Conservation (phyloP, 179 eudicot genomes). For the Corrigiola litoralis region DNA sequence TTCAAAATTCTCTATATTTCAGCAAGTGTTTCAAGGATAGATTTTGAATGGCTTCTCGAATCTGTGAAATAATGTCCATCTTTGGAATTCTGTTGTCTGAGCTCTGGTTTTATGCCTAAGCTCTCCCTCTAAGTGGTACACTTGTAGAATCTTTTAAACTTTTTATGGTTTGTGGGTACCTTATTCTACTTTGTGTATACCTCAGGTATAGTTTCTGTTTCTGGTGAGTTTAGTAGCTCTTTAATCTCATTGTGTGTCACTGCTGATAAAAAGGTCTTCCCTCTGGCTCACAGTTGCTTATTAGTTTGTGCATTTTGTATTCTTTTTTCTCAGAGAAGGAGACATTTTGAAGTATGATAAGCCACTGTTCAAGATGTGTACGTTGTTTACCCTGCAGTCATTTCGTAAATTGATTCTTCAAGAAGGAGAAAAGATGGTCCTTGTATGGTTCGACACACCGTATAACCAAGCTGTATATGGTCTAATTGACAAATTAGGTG, state of each 20-base stretch:
- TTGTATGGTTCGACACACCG: constrained; percentile 96
- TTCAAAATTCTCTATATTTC: background rate
- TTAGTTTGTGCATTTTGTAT: constrained; percentile 8
- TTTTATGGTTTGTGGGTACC: background rate
- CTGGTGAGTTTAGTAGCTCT: background rate
- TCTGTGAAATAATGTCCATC: too few relatives aligned
- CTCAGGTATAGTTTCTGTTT: background rate
- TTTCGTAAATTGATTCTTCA: constrained; percentile 83
- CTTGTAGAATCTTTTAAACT: background rate
- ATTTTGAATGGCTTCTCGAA: too few relatives aligned
- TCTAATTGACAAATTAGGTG: constrained; percentile 96
- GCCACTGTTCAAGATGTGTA: constrained; percentile 75
- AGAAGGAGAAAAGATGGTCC: constrained; percentile 99
- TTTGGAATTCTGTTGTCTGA: background rate
- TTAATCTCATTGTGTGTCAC: background rate
- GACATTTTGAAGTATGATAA: constrained; percentile 41
- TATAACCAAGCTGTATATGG: constrained; percentile 99
- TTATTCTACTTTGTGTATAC: background rate
- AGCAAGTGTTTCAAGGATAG: too few relatives aligned
- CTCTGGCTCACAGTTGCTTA: background rate
- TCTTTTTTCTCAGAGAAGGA: constrained; percentile 42
- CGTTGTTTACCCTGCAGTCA: constrained; percentile 79
- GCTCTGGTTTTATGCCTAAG: background rate
- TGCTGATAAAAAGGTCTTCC: background rate
- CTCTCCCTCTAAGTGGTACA: background rate